Evolutionary conservation across 768 basidiomycete genomes (phyloP).

Genomic region (Strobilomyces dryophilus): DNA sequence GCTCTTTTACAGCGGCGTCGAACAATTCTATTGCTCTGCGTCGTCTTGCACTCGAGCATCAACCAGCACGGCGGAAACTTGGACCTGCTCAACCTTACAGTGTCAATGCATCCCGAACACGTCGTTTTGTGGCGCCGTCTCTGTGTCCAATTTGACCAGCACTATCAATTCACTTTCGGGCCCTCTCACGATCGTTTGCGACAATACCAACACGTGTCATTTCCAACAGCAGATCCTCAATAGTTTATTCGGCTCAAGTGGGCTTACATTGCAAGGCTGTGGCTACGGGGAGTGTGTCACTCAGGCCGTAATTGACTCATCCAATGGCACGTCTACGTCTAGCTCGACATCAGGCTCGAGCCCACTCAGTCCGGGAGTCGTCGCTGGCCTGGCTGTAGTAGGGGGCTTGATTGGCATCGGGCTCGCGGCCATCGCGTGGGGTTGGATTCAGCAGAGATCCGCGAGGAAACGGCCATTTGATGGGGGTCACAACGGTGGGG

Average conservation of each 20-base stretch:
- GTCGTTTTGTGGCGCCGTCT: conserved; percentile 66
- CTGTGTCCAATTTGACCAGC: conserved; percentile 44
- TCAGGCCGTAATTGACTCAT: conserved; percentile 70
- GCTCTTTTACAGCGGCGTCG: conserved; percentile 73
- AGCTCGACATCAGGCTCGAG: conserved; percentile 31
- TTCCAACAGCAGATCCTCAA: conserved; percentile 75
- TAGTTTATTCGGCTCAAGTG: conserved; percentile 64
- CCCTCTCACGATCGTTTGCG: conserved; percentile 65
- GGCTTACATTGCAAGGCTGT: conserved; percentile 72
- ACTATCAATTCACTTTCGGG: conserved; percentile 67
- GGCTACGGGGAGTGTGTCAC: conserved; percentile 85
- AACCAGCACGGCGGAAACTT: conserved; percentile 41
- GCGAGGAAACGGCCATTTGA: conserved; percentile 47
- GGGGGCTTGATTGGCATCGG: conserved; percentile 59
- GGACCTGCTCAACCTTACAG: conserved; percentile 67
- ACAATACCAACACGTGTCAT: conserved; percentile 55
- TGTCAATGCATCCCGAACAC: conserved; percentile 72
- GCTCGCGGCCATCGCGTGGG: conserved; percentile 57
- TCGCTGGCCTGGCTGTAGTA: conserved; percentile 86
- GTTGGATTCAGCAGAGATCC: conserved; percentile 54
- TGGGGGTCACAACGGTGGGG: conserved; percentile 45
- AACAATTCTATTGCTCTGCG: conserved; percentile 86
- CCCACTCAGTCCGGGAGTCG: conserved; percentile 74
- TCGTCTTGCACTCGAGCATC: conserved; percentile 63
- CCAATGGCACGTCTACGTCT: conserved; percentile 33